phyloP scores from a whole-genome alignment of 2,329 filamentous ascomycete genomes.

The Talaromyces sp. region DNA sequence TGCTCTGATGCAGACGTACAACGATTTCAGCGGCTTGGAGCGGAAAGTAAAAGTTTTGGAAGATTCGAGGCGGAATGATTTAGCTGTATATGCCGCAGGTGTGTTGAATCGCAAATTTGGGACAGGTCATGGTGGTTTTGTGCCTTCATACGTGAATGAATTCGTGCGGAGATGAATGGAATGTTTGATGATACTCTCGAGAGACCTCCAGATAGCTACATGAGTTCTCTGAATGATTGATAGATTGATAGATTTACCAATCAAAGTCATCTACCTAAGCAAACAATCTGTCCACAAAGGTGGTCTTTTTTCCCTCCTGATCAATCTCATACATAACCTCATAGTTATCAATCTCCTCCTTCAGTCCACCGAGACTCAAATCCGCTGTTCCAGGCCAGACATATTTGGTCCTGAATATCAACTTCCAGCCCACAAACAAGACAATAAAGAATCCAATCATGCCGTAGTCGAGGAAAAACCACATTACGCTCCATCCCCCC shows the following conservation, averaged over 20 bases:
- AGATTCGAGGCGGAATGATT: not conserved
- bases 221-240: not conserved
- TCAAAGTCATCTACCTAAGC: not conserved
- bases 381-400: conserved; percentile 56
- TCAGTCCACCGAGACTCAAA: conserved; percentile 34
- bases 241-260: not conserved
- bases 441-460: conserved; percentile 69
- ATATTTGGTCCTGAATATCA: conserved; percentile 58
- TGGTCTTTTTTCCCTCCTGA: conserved; percentile 5
- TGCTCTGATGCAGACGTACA: not conserved
- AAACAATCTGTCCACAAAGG: conserved; percentile 1
- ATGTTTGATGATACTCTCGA: not conserved
- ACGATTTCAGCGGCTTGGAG: not conserved
- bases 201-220: too few species aligned
- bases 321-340: conserved; percentile 18
- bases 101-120: not conserved
- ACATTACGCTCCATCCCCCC: conserved; percentile 62
- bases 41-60: not conserved
- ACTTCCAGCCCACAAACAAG: conserved; percentile 64
- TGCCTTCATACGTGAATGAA: not conserved
- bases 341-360: conserved; percentile 29
- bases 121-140: not conserved
- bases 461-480: conserved; percentile 69
- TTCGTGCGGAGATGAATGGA: not conserved
- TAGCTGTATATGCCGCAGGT: not conserved